phyloP scores from a whole-genome alignment of 164 flowering plant genomes.

The Macadamia tetraphylla region DNA sequence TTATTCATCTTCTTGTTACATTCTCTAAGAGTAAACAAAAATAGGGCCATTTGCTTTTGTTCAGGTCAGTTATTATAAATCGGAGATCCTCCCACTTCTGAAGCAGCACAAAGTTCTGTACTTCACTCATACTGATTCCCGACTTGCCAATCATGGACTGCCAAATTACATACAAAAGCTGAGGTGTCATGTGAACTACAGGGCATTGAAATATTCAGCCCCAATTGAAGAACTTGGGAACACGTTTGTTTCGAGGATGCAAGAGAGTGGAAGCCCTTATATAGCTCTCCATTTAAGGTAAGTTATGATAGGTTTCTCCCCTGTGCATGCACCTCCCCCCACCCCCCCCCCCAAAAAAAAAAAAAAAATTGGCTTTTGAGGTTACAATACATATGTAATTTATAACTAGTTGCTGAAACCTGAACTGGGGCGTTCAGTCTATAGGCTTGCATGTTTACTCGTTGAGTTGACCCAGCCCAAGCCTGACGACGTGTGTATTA shows the following conservation, averaged over 20 bases:
- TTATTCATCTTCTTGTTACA: neutral
- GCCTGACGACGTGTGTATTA: too few species aligned
- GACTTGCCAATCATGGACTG: conserved; percentile 83
- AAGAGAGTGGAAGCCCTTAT: conserved; percentile 54
- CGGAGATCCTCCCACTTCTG: conserved; percentile 54
- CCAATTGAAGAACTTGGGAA: conserved; percentile 82
- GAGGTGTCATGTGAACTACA: conserved; percentile 90
- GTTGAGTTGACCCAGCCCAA: too few species aligned
- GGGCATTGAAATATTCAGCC: conserved; percentile 79
- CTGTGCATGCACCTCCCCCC: neutral
- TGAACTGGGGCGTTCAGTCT: too few species aligned
- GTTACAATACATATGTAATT: too few species aligned
- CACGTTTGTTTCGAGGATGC: conserved; percentile 80
- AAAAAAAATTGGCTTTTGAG: neutral
- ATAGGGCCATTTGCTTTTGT: neutral
- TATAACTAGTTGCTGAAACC: too few species aligned
- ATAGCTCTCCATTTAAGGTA: conserved; percentile 94
- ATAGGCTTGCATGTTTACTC: too few species aligned
- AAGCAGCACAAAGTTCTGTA: conserved; percentile 67
- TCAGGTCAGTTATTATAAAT: conserved; percentile 58
- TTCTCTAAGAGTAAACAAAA: neutral
- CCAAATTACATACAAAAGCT: conserved; percentile 75
- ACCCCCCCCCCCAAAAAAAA: neutral
- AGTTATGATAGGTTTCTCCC: conserved; percentile 9
- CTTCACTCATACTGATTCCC: conserved; percentile 83